Evolutionary conservation across 352 stramenopile species (phyloP), one percentile per base, ranked within the genome.

Genomic region (Blastocystis sp.): DNA sequence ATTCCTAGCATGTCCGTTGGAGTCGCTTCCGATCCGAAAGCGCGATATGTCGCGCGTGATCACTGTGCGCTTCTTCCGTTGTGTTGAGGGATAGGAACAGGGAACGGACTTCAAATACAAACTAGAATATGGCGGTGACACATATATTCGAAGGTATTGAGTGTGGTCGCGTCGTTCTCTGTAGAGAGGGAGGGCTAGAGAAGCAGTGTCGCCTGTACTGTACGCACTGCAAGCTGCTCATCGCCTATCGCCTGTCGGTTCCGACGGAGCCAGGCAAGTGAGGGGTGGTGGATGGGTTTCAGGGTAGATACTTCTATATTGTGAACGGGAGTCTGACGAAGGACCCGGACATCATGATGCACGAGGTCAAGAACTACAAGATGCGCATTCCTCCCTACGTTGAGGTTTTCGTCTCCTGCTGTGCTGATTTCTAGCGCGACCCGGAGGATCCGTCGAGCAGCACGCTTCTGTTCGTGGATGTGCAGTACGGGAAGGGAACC

Each of bases 351-450:
- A 69, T 85, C 35, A 67, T 85, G 74, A 55, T 67, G 29, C 74
- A 85, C 45, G 74, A 85, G 45, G 51, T 85, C 1, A 85, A 69
- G 33, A 85, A 67, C 10, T 85, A 85, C 55, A 85, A 85, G 41
- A 41, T 85, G 4, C 59, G 55, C 9, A 85, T 85, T 63, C 74
- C 74, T 59, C 61, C 74, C 9, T 85, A 59, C 51, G 66, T 85
- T 69, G 50, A 62, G 12, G 74, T 85, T 60, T 67, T 19, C 19
- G 24, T 19, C 0, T 37, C 19, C 29, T 13, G 1, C 4, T 24
- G 24, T 19, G 4, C 4, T 85, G 24, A 33, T 33, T 37, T 37
- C 12, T 69, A 85, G 74, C 74, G 74, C 0, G 74, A 85, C 66
- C 74, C 74, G 1, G 50, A 85, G 19, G 60, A 85, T 51, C 74